Percentiles rank a stretch among this genome's conserved stretches.
phyloP scores from a whole-genome alignment of 768 basidiomycete genomes.

The Amylocystis lapponica region DNA sequence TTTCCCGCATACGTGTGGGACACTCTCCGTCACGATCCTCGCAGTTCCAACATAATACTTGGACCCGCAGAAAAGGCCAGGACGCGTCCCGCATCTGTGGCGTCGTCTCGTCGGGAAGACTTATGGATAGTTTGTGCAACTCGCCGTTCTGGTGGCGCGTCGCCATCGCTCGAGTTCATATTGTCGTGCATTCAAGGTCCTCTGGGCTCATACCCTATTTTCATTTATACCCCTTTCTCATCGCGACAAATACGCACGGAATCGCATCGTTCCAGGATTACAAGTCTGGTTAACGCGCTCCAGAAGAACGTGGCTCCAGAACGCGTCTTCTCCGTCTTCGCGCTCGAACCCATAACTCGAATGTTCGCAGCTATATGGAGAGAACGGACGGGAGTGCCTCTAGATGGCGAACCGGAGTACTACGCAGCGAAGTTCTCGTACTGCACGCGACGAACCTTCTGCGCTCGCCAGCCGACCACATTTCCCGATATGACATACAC shows the following conservation, averaged over 20 bases:
- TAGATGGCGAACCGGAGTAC: constrained; percentile 38
- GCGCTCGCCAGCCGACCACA: constrained; percentile 2
- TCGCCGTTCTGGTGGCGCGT: neutral
- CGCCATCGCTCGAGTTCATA: constrained; percentile 39
- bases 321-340: constrained; percentile 65
- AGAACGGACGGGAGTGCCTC: constrained; percentile 34
- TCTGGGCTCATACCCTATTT: constrained; percentile 60
- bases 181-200: constrained; percentile 52
- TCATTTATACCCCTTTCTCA: constrained; percentile 39
- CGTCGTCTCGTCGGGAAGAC: neutral
- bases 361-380: constrained; percentile 48
- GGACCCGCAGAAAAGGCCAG: constrained; percentile 33
- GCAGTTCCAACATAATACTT: constrained; percentile 37
- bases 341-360: constrained; percentile 39
- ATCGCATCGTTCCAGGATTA: constrained; percentile 36
- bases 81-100: constrained; percentile 1
- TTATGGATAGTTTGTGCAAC: constrained; percentile 28
- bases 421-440: constrained; percentile 56
- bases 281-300: constrained; percentile 36
- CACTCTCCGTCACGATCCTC: constrained; percentile 30
- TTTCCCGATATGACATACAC: constrained; percentile 23
- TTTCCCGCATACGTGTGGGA: constrained; percentile 34
- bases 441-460: constrained; percentile 41
- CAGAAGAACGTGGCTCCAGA: constrained; percentile 25
- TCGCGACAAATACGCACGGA: constrained; percentile 27